These are phyloP conservation scores for Raphanus sativus DNA, from an alignment of 345 rosid species.

Conservation along the genomic window DNA sequence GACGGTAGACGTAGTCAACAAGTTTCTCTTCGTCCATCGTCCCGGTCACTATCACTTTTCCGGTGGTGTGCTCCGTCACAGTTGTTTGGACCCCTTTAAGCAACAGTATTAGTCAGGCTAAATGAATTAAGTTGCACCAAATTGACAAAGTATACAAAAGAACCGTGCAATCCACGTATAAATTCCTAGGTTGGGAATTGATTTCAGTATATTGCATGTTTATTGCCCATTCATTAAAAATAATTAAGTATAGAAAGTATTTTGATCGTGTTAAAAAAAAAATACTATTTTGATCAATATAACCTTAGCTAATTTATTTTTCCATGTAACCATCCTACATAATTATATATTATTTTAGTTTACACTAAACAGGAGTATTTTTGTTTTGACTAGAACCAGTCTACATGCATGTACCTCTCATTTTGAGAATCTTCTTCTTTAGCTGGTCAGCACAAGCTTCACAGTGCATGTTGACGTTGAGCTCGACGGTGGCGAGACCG, in stretches of 20 bases:
- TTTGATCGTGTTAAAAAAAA: neutral
- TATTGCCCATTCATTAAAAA: neutral
- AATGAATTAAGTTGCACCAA: neutral
- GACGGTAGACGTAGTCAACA: conserved; percentile 76
- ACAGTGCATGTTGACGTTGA: conserved; percentile 87
- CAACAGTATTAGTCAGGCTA: conserved; percentile 9
- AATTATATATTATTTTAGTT: neutral
- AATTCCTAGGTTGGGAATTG: neutral
- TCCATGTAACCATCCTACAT: neutral
- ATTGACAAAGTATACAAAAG: neutral
- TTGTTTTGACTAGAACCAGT: neutral
- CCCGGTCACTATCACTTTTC: conserved; percentile 83
- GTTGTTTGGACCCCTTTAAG: conserved; percentile 74
- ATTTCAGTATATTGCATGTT: neutral
- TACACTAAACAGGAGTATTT: neutral
- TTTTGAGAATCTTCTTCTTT: conserved; percentile 78
- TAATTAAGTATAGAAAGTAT: neutral
- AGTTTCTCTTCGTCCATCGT: conserved; percentile 83
- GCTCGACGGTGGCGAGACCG: conserved; percentile 70
- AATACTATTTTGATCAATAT: neutral
- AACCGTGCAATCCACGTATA: neutral
- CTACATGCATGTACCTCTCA: conserved; percentile 64
- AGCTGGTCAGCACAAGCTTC: conserved; percentile 94
- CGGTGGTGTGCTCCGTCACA: conserved; percentile 60
- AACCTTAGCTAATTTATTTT: neutral